These are phyloP conservation scores for Ascoidea asiatica DNA, from an alignment of 805 yeast species.

Conservation along the genomic window DNA sequence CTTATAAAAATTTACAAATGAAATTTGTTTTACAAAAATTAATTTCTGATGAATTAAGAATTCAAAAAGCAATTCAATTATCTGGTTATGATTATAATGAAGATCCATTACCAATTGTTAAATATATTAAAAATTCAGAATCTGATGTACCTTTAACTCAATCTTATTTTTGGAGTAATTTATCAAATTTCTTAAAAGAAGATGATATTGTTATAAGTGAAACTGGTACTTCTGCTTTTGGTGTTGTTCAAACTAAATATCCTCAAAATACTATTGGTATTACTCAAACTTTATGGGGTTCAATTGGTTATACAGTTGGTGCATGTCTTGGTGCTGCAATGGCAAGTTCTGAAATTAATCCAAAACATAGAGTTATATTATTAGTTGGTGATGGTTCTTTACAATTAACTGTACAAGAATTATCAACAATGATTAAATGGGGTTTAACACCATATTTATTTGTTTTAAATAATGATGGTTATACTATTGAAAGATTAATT, in stretches of 20 bases:
- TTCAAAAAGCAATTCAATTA: constrained; percentile 22
- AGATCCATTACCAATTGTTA: constrained; percentile 40
- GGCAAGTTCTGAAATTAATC: constrained; percentile 53
- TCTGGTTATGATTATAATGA: constrained; percentile 36
- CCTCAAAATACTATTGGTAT: constrained; percentile 51
- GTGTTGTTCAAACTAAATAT: constrained; percentile 52
- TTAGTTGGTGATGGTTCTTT: constrained; percentile 70
- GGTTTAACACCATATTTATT: constrained; percentile 54
- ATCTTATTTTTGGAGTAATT: constrained; percentile 57
- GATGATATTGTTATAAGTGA: constrained; percentile 60
- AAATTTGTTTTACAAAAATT: constrained; percentile 35
- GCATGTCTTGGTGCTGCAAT: constrained; percentile 55
- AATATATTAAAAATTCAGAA: constrained; percentile 31
- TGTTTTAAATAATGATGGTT: constrained; percentile 60
- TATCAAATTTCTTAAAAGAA: constrained; percentile 46
- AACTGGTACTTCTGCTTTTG: constrained; percentile 68
- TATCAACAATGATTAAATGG: constrained; percentile 58
- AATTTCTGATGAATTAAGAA: constrained; percentile 20
- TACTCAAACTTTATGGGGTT: constrained; percentile 67
- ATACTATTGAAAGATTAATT: constrained; percentile 62
- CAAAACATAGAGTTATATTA: constrained; percentile 45
- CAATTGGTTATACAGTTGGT: constrained; percentile 61
- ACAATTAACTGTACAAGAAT: constrained; percentile 63
- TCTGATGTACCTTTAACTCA: constrained; percentile 39
- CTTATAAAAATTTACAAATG: constrained; percentile 65